These are phyloP conservation scores for Aphanomyces stellatus DNA, from an alignment of 352 stramenopile genomes.

Conservation along the genomic window DNA sequence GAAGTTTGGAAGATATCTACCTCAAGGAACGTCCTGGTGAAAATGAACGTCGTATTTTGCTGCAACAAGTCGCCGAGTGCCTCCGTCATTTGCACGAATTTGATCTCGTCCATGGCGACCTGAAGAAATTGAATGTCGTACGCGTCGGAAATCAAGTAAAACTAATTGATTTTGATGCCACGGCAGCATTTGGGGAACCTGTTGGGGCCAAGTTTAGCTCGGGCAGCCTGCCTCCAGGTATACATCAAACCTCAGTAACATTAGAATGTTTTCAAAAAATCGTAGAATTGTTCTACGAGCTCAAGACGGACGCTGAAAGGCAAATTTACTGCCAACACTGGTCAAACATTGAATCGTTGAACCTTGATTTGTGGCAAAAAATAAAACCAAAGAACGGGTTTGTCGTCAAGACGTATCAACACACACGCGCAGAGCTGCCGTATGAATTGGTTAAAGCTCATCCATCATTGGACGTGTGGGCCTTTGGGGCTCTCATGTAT, in stretches of 20 bases:
- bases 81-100: neutral
- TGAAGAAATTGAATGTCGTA: slow-evolving; percentile 23
- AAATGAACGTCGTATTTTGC: neutral
- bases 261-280: neutral
- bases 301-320: neutral
- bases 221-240: slow-evolving; percentile 15
- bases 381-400: neutral
- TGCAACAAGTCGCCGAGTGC: neutral
- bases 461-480: slow-evolving; percentile 18
- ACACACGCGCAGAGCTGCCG: neutral
- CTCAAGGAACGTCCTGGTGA: neutral
- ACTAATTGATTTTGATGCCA: slow-evolving; percentile 22
- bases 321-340: slow-evolving; percentile 28
- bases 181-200: neutral
- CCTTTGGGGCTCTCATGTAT: slow-evolving; percentile 20
- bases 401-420: neutral
- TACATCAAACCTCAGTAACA: no score
- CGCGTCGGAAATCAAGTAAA: slow-evolving; percentile 12
- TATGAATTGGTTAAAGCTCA: slow-evolving; percentile 5
- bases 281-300: neutral
- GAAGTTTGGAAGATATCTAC: neutral
- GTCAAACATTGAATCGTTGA: no score
- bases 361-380: neutral
- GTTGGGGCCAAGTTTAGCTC: slow-evolving; percentile 20
- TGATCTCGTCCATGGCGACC: slow-evolving; percentile 20